These are phyloP conservation scores for Penicillium samsonianum DNA, from an alignment of 495 filamentous ascomycete genomes.

Conservation along the genomic window DNA sequence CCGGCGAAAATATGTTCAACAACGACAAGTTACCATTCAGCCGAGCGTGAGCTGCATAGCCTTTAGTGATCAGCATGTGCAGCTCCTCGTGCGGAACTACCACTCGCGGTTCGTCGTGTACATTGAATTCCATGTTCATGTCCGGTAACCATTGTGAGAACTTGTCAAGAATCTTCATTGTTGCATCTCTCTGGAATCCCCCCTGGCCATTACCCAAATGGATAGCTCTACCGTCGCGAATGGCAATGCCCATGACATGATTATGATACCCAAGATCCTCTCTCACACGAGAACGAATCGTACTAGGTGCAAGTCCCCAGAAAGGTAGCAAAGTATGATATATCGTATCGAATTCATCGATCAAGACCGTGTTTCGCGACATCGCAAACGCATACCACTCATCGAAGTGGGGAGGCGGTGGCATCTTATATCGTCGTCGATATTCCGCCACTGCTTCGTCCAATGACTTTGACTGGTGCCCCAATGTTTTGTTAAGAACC, in stretches of 20 bases:
- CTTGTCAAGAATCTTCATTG: conserved; percentile 7
- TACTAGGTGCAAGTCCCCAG: conserved; percentile 36
- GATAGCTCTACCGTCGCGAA: conserved; percentile 9
- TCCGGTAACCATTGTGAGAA: conserved; percentile 54
- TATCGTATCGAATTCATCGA: conserved; percentile 58
- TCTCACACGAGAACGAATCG: conserved; percentile 15
- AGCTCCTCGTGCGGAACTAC: conserved; percentile 57
- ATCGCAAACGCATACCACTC: conserved; percentile 65
- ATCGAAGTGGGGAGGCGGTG: conserved; percentile 66
- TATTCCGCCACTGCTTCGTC: conserved; percentile 41
- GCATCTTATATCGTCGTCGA: conserved; percentile 53
- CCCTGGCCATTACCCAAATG: conserved; percentile 11
- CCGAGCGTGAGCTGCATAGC: conserved; percentile 4
- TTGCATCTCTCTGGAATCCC: conserved; percentile 11
- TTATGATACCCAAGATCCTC: conserved; percentile 15
- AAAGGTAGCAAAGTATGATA: conserved; percentile 63
- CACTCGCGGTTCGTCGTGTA: conserved; percentile 71
- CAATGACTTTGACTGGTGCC: conserved; percentile 12
- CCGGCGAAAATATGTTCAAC: conserved; percentile 2
- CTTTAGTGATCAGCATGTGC: conserved; percentile 10
- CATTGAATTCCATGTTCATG: conserved; percentile 75
- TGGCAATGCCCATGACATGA: conserved; percentile 13
- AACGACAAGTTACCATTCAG: neutral
- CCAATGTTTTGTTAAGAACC: conserved; percentile 11
- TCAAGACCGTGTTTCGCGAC: conserved; percentile 52